These are phyloP conservation scores for Fusarium protoensiforme DNA, from an alignment of 2,329 filamentous ascomycete species.

Conservation along the genomic window DNA sequence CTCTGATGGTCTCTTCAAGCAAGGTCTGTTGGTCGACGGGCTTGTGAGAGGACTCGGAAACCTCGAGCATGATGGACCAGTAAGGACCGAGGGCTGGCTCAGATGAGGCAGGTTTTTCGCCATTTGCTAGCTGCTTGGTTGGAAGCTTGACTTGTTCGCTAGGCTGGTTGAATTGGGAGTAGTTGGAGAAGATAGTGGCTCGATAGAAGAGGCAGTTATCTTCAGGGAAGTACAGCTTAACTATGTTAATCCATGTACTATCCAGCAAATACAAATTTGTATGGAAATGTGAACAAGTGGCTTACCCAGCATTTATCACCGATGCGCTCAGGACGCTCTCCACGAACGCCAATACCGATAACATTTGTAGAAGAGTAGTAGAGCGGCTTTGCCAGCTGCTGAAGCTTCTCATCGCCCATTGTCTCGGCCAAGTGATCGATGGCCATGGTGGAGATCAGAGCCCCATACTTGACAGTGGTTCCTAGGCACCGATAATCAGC, in stretches of 20 bases:
- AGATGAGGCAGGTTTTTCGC: constrained; percentile 78
- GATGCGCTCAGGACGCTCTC: constrained; percentile 90
- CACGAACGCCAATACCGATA: constrained; percentile 94
- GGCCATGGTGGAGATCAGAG: constrained; percentile 92
- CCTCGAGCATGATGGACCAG: constrained; percentile 99
- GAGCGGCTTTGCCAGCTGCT: constrained; percentile 82
- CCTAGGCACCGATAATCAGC: background rate
- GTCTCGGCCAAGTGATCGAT: constrained; percentile 88
- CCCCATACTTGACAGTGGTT: background rate
- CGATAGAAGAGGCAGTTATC: constrained; percentile 99
- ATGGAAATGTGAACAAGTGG: background rate
- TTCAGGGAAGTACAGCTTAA: constrained; percentile 94
- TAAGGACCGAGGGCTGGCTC: constrained; percentile 89
- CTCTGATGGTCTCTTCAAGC: constrained; percentile 91
- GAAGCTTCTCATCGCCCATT: constrained; percentile 90
- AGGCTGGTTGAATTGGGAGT: constrained; percentile 98
- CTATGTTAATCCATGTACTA: background rate
- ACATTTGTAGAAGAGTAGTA: constrained; percentile 99
- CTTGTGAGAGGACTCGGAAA: constrained; percentile 96
- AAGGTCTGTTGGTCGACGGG: constrained; percentile 88
- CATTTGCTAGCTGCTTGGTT: constrained; percentile 86
- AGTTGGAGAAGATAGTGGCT: constrained; percentile 99
- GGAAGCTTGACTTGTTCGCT: constrained; percentile 83
- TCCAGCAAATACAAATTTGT: too few species aligned
- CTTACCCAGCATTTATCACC: constrained; percentile 98